Evolutionary conservation across 345 rosid species (phyloP).

Genomic region (Brassica cretica): DNA sequence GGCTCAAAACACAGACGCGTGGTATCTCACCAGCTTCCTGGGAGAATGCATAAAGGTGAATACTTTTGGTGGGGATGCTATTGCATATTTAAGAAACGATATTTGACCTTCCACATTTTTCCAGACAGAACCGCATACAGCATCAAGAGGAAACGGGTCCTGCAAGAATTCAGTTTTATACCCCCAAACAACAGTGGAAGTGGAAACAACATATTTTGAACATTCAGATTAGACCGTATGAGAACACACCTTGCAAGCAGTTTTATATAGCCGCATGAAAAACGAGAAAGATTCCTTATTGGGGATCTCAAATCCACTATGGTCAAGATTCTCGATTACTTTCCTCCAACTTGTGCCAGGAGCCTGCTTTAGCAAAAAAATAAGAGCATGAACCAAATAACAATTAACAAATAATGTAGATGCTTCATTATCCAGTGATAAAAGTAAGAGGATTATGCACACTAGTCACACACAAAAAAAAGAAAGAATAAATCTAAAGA

Average conservation of each 20-base stretch:
- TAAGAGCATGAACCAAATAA: neutral
- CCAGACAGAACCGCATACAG: constrained; percentile 81
- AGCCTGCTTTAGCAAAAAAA: neutral
- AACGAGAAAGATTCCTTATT: constrained; percentile 78
- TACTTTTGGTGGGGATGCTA: constrained; percentile 74
- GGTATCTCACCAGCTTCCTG: constrained; percentile 75
- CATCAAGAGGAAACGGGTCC: constrained; percentile 93
- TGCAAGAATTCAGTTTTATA: constrained; percentile 37
- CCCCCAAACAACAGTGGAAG: constrained; percentile 14
- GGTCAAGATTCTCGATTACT: constrained; percentile 1
- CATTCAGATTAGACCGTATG: constrained; percentile 16
- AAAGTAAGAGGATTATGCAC: neutral
- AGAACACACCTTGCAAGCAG: constrained; percentile 50
- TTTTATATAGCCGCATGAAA: constrained; percentile 71
- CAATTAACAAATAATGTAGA: neutral
- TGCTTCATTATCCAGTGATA: neutral
- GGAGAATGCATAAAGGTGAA: constrained; percentile 82
- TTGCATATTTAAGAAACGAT: constrained; percentile 84
- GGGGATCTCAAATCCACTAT: constrained; percentile 72
- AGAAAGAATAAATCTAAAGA: neutral
- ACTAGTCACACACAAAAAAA: too few species aligned
- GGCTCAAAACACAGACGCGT: constrained; percentile 12
- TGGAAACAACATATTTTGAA: neutral
- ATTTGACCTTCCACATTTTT: constrained; percentile 84
- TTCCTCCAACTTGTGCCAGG: constrained; percentile 3